A percentile compares a stretch with the other conserved stretches of the same genome.
phyloP scores from a whole-genome alignment of 2,329 filamentous ascomycete species.

The Hyphodiscus sp. region DNA sequence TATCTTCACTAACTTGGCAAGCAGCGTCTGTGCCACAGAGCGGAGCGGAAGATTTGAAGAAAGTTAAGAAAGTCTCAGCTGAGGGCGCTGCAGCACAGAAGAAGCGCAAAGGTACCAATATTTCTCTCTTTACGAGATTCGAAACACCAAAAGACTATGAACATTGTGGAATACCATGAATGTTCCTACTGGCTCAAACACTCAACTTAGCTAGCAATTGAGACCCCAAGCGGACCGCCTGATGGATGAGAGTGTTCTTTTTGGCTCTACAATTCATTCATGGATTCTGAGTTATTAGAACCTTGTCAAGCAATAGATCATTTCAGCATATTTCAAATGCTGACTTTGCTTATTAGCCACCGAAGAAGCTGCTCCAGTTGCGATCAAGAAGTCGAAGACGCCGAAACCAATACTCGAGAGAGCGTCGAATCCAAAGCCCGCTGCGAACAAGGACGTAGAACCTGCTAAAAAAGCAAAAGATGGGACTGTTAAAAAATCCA shows the following conservation, averaged over 20 bases:
- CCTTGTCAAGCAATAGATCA: background rate
- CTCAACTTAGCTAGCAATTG: too few species aligned
- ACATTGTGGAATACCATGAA: too few species aligned
- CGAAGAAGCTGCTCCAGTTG: slow-evolving; percentile 24
- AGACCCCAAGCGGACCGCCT: too few species aligned
- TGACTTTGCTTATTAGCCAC: slow-evolving; percentile 17
- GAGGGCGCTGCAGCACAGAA: slow-evolving; percentile 20
- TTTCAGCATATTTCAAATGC: background rate
- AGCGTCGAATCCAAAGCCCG: slow-evolving; percentile 6
- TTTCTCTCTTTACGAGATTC: background rate
- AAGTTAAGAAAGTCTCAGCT: slow-evolving; percentile 32
- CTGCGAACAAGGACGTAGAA: slow-evolving; percentile 5
- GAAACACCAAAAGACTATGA: background rate
- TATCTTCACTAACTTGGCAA: background rate
- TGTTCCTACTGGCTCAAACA: too few species aligned
- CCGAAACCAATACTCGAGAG: slow-evolving; percentile 14
- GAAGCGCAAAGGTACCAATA: slow-evolving; percentile 30
- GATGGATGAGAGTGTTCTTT: too few species aligned
- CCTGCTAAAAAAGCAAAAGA: background rate
- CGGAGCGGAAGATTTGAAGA: slow-evolving; percentile 31
- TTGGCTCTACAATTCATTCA: too few species aligned
- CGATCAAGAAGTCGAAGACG: slow-evolving; percentile 31
- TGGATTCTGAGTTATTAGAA: too few species aligned
- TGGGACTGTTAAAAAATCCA: slow-evolving; percentile 18
- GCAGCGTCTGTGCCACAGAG: slow-evolving; percentile 33